Evolutionary conservation across 768 basidiomycete genomes (phyloP), one percentile per base, ranked within the genome.

Genomic region (Suillus americanus): DNA sequence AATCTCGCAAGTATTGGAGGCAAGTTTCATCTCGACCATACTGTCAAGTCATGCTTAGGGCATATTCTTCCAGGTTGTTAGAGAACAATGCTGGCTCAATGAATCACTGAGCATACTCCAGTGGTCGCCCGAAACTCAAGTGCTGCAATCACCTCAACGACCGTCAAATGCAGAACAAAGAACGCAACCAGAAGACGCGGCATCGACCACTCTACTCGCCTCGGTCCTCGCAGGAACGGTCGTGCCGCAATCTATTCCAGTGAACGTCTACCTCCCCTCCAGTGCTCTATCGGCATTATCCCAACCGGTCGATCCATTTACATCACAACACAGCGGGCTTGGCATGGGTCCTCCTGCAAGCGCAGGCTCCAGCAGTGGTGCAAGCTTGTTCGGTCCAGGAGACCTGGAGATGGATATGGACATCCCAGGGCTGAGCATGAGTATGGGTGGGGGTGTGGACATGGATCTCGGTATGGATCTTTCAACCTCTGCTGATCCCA

Each of bases 71-170:
- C 48, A 91, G 89, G 83, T 94, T 69, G 90, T 94, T 5, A 82
- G 84, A 64, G 92, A 94, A 65, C 92, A 94, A 75, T 90, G 89
- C 69, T 94, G 92, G 92, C 71, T 94, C 20, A 94, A 94, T 70
- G 89, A 90, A 69, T 81, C 82, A n/a, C 74, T 94, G 25, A 70
- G 78, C 5, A 81, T 83, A 53, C 86, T 84, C 53, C 75, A 83
- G 14, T 94, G 92, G 92, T 74, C 75, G 33, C 80, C 85, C 4
- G 90, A 92, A 30, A 53, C 62, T 50, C 59, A 66, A 25, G 54
- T 60, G 28, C 61, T 65, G 55, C 61, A 51, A 20, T 25, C 61
- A 13, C 12, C n/a, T 10, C 57, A 45, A 14, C 35, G 30, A 25
- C 20, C n/a, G 18, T 28, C 60, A 12, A 61, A 37, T 28, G 61